A percentile compares a stretch with the other conserved stretches of the same genome.
These are phyloP conservation scores for Macadamia tetraphylla DNA, from an alignment of 164 flowering plant species.

Conservation along the genomic window DNA sequence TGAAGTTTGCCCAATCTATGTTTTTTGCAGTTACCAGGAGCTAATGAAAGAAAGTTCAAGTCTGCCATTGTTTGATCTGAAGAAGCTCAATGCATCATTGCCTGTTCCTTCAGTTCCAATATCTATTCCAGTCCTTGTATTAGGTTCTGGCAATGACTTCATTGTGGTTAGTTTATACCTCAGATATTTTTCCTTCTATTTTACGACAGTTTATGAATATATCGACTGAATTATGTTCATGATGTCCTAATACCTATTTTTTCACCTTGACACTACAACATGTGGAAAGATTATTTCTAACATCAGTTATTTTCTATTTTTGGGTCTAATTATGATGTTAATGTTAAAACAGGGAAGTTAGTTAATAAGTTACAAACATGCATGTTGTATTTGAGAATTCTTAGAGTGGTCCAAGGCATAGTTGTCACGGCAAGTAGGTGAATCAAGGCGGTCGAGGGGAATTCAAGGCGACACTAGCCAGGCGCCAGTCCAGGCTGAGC, in stretches of 20 bases:
- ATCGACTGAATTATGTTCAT: not conserved
- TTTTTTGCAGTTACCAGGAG: slow-evolving; percentile 60
- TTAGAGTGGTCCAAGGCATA: too few species aligned
- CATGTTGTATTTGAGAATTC: too few species aligned
- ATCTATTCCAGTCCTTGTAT: slow-evolving; percentile 46
- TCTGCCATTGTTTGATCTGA: slow-evolving; percentile 65
- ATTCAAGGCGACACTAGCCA: too few species aligned
- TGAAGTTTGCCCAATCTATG: not conserved
- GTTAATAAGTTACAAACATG: too few species aligned
- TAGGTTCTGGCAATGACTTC: slow-evolving; percentile 86
- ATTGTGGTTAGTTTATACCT: slow-evolving; percentile 58
- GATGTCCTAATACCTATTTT: too few species aligned
- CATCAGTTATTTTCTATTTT: too few species aligned
- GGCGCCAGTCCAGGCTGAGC: too few species aligned
- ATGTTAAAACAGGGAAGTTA: too few species aligned
- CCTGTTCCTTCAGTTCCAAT: slow-evolving; percentile 64
- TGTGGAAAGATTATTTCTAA: not conserved
- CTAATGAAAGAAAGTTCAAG: slow-evolving; percentile 87
- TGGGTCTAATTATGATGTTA: too few species aligned
- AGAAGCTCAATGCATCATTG: slow-evolving; percentile 79
- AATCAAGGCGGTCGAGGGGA: too few species aligned
- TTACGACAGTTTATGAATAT: not conserved
- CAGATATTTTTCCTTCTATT: not conserved
- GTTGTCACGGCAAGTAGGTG: too few species aligned
- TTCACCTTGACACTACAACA: not conserved